Base-by-base conservation (phyloP, 371 early-diverging fungal species). In the Blakeslea trispora region DNA sequence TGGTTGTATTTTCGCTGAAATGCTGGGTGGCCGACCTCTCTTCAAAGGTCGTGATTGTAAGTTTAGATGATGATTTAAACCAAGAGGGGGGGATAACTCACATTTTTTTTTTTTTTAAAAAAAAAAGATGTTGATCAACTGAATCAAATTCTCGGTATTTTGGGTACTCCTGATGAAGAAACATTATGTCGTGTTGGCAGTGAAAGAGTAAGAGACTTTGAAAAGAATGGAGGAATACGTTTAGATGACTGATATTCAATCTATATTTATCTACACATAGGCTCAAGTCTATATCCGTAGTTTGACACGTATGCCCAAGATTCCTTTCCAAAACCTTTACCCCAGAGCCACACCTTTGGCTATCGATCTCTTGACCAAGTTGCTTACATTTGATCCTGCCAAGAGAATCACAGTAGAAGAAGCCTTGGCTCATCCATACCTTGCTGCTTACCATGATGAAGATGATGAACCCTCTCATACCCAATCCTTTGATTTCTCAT, bases 121-220 rank as follows among this genome's bases (percentile, higher is more conserved):
- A n/a, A n/a, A n/a, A n/a, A n/a, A n/a, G 82, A 99, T 68, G 94
- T 99, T 17, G 96, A 99, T 71, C 99, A 99, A 75, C 74, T 99
- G 61, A 98, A 99, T 71, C 93, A 97, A 75, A 99, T 99, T 60
- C 85, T 98, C 54, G 83, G 86, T 59, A 93, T 96, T 31, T 81
- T 99, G 35, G 99, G 99, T 40, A 98, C 99, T 0, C 99, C 99
- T 19, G 93, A 93, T 64, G 96, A 95, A 66, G 94, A 89, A 7
- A 94, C 95, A 1, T 75, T 99, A 59, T 63, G 81, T 42, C 82
- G 93, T 24, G 90, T 98, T 53, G 86, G 86, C 35, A 88, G 89
- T 67, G 90, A 90, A 45, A 77, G 92, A 65, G 91, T 74, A 69
- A 66, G 45, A 35, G n/a, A n/a, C n/a, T n/a, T n/a, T n/a, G n/a